Conservation (phyloP, 1,139 yeast genomes). For the Candida mesenterica region DNA sequence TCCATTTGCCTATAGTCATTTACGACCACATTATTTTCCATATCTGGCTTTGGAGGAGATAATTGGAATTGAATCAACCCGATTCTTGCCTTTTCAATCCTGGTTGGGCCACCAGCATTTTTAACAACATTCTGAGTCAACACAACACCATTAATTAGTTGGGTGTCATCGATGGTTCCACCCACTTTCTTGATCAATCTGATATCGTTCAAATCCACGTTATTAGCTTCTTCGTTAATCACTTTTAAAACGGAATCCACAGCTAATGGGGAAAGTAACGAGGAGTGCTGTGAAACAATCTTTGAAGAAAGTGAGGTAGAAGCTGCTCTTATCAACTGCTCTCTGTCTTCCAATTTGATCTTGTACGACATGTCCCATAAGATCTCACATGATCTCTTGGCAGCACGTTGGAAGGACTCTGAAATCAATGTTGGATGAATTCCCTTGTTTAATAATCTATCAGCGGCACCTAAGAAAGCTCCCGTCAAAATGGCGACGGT, state of each 20-base stretch:
- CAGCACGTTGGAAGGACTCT: conserved; percentile 93
- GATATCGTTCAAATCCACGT: conserved; percentile 86
- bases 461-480: conserved; percentile 92
- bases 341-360: conserved; percentile 73
- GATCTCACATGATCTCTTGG: conserved; percentile 80
- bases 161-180: conserved; percentile 96
- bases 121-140: conserved; percentile 87
- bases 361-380: conserved; percentile 80
- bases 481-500: conserved; percentile 96
- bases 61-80: conserved; percentile 94
- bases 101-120: conserved; percentile 92
- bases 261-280: conserved; percentile 84
- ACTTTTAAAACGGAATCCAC: conserved; percentile 91
- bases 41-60: conserved; percentile 98
- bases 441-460: conserved; percentile 80
- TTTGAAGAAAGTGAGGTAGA: conserved; percentile 90
- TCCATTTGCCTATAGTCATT: conserved; percentile 99
- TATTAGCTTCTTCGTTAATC: conserved; percentile 52
- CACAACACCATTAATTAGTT: conserved; percentile 89
- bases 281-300: conserved; percentile 90
- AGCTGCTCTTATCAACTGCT: conserved; percentile 86
- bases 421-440: conserved; percentile 95
- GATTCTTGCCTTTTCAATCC: conserved; percentile 90
- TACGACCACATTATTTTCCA: conserved; percentile 96
- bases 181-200: conserved; percentile 91